phyloP scores from a whole-genome alignment of 208 protist genomes.

The Leishmania guyanensis region DNA sequence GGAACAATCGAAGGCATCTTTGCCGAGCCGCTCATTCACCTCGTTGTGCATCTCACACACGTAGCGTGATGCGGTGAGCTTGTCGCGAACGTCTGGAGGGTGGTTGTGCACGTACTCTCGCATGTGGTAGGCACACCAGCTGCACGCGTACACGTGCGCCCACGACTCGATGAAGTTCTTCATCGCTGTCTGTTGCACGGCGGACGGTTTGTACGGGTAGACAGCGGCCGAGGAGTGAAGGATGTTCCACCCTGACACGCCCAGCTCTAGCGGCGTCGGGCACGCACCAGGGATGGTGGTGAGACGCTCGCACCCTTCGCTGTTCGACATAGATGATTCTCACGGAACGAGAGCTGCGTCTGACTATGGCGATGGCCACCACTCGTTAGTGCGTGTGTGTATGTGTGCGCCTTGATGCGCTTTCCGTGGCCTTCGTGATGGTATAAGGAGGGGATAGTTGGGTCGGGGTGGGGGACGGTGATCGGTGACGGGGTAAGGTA shows the following conservation, averaged over 20 bases:
- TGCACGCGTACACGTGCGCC: constrained; percentile 87
- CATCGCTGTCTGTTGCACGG: constrained; percentile 73
- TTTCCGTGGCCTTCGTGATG: background rate
- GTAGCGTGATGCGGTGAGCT: constrained; percentile 69
- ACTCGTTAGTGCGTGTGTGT: background rate
- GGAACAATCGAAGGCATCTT: constrained; percentile 75
- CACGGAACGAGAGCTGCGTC: background rate
- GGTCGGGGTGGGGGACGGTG: background rate
- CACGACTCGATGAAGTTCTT: constrained; percentile 73
- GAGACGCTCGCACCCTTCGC: constrained; percentile 12
- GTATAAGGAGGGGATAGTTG: background rate
- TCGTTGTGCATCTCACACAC: constrained; percentile 90
- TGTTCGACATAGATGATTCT: background rate
- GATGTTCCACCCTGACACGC: constrained; percentile 83
- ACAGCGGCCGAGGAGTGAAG: constrained; percentile 85
- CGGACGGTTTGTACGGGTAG: constrained; percentile 76
- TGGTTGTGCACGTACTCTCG: constrained; percentile 64
- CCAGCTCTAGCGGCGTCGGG: constrained; percentile 69
- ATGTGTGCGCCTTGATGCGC: background rate
- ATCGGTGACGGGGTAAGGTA: background rate
- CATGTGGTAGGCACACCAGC: constrained; percentile 90
- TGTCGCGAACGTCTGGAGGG: constrained; percentile 72
- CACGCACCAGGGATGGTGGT: constrained; percentile 59
- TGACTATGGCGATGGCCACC: background rate
- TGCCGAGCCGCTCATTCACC: constrained; percentile 82